Evolutionary conservation across 108 stramenopile species (phyloP).

Genomic region (Skeletonema costatum): DNA sequence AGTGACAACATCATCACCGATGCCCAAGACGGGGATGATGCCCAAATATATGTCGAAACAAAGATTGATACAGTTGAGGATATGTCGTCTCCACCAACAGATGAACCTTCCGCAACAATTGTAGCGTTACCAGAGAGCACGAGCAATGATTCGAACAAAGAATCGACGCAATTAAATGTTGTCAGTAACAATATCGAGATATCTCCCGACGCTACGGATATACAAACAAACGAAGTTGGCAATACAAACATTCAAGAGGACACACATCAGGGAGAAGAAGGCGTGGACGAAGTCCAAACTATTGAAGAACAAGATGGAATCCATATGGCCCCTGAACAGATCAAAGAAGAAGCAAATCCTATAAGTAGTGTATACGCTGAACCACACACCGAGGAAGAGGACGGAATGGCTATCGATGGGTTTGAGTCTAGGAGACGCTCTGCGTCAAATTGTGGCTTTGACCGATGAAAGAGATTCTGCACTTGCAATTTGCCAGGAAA

Average conservation of each 20-base stretch:
- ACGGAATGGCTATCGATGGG: slow-evolving; percentile 47
- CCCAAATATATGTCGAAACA: background rate
- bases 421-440: slow-evolving; percentile 42
- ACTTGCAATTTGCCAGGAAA: slow-evolving; percentile 33
- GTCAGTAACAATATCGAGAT: background rate
- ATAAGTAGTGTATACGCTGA: background rate
- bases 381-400: slow-evolving; percentile 37
- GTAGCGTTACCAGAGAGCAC: background rate
- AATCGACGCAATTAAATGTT: background rate
- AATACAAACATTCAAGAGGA: background rate
- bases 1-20: background rate
- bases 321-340: background rate
- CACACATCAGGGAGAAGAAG: background rate
- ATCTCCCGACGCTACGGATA: background rate
- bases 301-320: background rate
- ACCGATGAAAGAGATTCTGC: slow-evolving; percentile 48
- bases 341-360: background rate
- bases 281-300: background rate
- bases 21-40: background rate
- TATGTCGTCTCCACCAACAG: background rate
- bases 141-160: background rate
- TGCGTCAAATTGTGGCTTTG: slow-evolving; percentile 45
- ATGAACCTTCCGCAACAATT: no score
- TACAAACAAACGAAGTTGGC: background rate
- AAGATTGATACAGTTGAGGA: background rate